A percentile compares a stretch with the other conserved stretches of the same genome.
phyloP scores from a whole-genome alignment of 1,284 basidiomycete genomes.

The Erythrobasidium hasegawianum region DNA sequence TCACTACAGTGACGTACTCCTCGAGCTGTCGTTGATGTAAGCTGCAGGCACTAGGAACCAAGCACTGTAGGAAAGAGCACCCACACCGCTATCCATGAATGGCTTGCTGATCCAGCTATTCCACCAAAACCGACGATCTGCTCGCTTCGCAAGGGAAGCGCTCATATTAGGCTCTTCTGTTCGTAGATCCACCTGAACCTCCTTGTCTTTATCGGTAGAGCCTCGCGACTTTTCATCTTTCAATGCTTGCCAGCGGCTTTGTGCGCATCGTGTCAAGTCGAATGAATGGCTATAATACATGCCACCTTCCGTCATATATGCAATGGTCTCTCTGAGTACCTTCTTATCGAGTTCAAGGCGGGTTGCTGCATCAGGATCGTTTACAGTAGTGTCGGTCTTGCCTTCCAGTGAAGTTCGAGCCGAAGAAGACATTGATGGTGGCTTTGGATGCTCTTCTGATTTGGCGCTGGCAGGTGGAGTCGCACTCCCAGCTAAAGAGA shows the following conservation, averaged over 20 bases:
- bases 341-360: constrained; percentile 69
- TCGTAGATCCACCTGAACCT: constrained; percentile 51
- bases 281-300: constrained; percentile 67
- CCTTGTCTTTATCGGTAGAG: background rate
- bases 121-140: constrained; percentile 83
- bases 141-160: constrained; percentile 75
- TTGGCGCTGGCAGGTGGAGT: constrained; percentile 1
- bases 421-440: background rate
- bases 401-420: background rate
- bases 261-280: constrained; percentile 54
- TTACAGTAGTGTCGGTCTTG: too few species aligned
- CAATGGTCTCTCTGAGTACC: constrained; percentile 66
- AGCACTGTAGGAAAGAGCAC: constrained; percentile 46
- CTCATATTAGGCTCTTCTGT: constrained; percentile 64
- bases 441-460: background rate
- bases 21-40: constrained; percentile 55
- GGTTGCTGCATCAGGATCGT: constrained; percentile 15
- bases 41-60: background rate
- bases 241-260: constrained; percentile 50
- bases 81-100: constrained; percentile 48
- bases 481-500: background rate
- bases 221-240: background rate
- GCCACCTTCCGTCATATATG: constrained; percentile 66
- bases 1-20: constrained; percentile 74
- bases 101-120: constrained; percentile 74